phyloP scores from a whole-genome alignment of 257 asterid species.

The Leonotis leonurus region DNA sequence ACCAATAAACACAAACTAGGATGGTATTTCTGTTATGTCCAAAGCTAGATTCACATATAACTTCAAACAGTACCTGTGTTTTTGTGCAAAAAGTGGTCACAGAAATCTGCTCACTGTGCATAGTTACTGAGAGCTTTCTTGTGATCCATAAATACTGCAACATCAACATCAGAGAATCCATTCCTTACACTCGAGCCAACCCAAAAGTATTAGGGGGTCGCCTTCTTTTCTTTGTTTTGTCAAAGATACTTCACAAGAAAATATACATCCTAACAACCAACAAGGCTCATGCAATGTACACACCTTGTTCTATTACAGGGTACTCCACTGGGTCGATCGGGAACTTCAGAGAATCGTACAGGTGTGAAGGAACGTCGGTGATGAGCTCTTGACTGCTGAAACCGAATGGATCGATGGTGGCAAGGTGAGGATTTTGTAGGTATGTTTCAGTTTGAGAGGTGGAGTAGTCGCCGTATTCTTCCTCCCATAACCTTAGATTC shows the following conservation, averaged over 20 bases:
- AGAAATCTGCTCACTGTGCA: conserved; percentile 15
- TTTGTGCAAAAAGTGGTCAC: background rate
- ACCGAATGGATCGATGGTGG: conserved; percentile 26
- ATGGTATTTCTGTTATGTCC: no score
- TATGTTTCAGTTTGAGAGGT: conserved; percentile 34
- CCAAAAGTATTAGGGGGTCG: conserved; percentile 16
- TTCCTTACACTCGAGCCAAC: conserved; percentile 29
- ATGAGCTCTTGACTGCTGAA: conserved; percentile 33
- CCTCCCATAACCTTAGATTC: conserved; percentile 35
- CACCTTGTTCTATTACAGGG: conserved; percentile 65
- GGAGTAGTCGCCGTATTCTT: conserved; percentile 23
- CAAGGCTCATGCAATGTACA: conserved; percentile 41
- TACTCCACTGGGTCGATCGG: conserved; percentile 46
- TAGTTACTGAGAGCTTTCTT: conserved; percentile 5
- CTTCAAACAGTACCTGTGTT: no score
- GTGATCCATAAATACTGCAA: conserved; percentile 10
- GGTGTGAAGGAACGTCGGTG: conserved; percentile 34
- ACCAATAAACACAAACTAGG: no score
- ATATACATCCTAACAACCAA: background rate
- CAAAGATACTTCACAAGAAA: conserved; percentile 11
- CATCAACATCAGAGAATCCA: conserved; percentile 22
- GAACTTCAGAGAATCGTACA: conserved; percentile 40
- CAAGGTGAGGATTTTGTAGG: conserved; percentile 21
- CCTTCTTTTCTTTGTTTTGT: conserved; percentile 15
- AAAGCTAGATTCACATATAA: no score